Evolutionary conservation across 108 stramenopile genomes (phyloP), one percentile per base, ranked within the genome.

Genomic region (Epithemia pelagica): DNA sequence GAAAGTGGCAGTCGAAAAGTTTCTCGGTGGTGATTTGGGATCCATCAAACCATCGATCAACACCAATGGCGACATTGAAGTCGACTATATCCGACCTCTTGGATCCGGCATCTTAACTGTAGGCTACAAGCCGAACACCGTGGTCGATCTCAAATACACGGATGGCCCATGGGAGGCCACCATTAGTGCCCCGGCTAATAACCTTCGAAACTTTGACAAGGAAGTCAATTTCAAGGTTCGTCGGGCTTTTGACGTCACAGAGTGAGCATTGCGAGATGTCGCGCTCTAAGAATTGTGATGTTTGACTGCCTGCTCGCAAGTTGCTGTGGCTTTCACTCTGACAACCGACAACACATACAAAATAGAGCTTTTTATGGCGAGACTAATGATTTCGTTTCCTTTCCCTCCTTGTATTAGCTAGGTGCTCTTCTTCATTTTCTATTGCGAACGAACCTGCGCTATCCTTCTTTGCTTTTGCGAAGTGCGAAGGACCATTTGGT

Each of bases 161-260:
- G 84, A 85, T 62, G 84, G 80, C 28, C 73, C 61, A 10, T 85
- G 78, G 71, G 65, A 71, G 28, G 81, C 84, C 5, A 82, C 61
- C 25, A 22, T 85, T 33, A 55, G 57, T 19, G 77, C 81, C 8
- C 84, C 84, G 2, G 52, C 81, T 59, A 74, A 80, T 52, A 77
- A 76, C 52, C 67, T 63, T n/a, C 52, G 55, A 55, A 58, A 64
- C 23, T 58, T n/a, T 30, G 62, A 68, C 37, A 66, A 33, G 22
- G 33, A 57, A 51, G 74, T 68, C 57, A 70, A 79, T 20, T 69
- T 84, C 2, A 74, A 66, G 37, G 68, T 84, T 66, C 77, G 72
- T 30, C 66, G 72, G 28, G 78, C 62, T 28, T 65, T 84, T 23
- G 75, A 65, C 19, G 53, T 82, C 19, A 62, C 32, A 54, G 32